Base-by-base conservation (phyloP, 2,329 filamentous ascomycete genomes). In the Cadophora luteo-olivacea region DNA sequence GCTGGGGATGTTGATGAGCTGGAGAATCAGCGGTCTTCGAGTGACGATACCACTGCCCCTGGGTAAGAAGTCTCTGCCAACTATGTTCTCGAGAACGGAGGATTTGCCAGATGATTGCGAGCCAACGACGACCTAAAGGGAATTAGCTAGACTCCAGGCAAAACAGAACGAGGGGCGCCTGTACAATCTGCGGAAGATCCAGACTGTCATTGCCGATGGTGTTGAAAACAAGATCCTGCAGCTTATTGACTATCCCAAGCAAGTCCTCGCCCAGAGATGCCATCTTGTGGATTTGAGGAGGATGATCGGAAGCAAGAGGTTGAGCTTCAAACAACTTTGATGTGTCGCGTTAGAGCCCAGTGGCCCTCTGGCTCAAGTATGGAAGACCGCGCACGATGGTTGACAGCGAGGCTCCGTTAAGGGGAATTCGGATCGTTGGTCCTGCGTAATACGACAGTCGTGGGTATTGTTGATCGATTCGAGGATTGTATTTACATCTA, bases 81-180 rank as follows among this genome's bases (percentile, higher is more conserved):
- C 96, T 75, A 99, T 97, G 82, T 99, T 99, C 83, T 99, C 96
- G 72, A 99, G 90, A 32, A 99, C 96, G 8, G 96, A 98, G 19
- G 95, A 98, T 84, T 99, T 99, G 78, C 96, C 96, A 67, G 96
- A 97, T 12, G 96, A 98, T 83, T 99, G 96, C 70, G 96, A 99
- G 72, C 96, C 96, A 76, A 99, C 96, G 70, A 99, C 96, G 73
- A 99, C 95, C 95, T 98, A 65, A 58, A 65, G 32, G 65, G 32
- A 62, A 51, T 68, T 70, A 66, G 70, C 75, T 70, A 75, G 72
- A 65, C 65, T 61, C 67, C 67, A 22, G 45, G 61, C 24, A 45
- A 55, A 64, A 12, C 66, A 77, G 66, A 76, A 52, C 64, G 57
- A 48, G 52, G 66, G 69, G 84, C 52, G 61, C 48, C 54, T 89